Evolutionary conservation across 345 rosid genomes (phyloP).

Genomic region (Pelargonium nanum): DNA sequence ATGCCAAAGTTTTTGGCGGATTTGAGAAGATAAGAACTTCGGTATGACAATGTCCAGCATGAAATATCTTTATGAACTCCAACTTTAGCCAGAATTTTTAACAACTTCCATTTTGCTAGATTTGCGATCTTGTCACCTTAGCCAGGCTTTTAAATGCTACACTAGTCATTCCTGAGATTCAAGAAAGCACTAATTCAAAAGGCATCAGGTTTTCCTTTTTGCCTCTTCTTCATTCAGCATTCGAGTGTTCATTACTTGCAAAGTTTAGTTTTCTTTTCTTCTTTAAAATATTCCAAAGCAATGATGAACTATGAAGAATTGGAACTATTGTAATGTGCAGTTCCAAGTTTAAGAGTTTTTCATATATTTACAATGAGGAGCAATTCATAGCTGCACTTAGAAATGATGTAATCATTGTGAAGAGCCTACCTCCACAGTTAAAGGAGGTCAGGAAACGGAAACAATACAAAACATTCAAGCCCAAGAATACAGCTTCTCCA

Average conservation of each 20-base stretch:
- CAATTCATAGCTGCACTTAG: conserved; percentile 86
- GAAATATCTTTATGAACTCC: not conserved
- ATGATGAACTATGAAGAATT: not conserved
- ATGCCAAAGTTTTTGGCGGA: conserved; percentile 89
- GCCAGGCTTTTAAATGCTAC: conserved; percentile 99
- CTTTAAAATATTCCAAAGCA: not conserved
- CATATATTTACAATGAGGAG: conserved; percentile 87
- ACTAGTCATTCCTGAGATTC: conserved; percentile 98
- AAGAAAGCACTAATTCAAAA: conserved; percentile 79
- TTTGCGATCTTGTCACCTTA: conserved; percentile 99
- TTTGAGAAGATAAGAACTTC: conserved; percentile 82
- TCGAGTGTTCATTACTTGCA: conserved; percentile 1
- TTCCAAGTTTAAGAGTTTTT: conserved; percentile 82
- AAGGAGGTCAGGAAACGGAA: conserved; percentile 71
- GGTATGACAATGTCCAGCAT: conserved; percentile 36
- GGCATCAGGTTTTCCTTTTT: conserved; percentile 58
- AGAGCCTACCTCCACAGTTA: conserved; percentile 66
- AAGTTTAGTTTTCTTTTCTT: not conserved
- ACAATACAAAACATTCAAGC: conserved; percentile 61
- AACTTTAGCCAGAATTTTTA: not conserved
- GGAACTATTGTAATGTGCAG: conserved; percentile 28
- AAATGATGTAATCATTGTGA: conserved; percentile 61
- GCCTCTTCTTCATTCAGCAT: conserved; percentile 9
- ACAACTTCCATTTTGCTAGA: conserved; percentile 54
- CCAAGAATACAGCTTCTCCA: conserved; percentile 63